Evolutionary conservation across 2,329 filamentous ascomycete species (phyloP), one percentile per base, ranked within the genome.

Genomic region (Cercospora zeina): DNA sequence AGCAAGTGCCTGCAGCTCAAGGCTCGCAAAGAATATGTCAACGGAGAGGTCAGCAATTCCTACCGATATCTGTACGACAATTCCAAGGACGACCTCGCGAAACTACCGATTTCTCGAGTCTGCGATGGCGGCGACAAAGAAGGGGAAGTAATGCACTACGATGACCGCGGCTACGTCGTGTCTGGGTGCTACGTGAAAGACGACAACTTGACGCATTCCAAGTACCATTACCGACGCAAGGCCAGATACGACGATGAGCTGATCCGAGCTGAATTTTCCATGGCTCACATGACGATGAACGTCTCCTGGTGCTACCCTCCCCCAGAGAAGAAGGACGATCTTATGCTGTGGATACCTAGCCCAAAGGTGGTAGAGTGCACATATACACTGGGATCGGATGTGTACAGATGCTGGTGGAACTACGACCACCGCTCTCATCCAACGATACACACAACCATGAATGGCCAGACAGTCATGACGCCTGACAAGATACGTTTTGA

Each of bases 151-250:
- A 77, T 84, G 19, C 75, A 80, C 42, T 85, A 83, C 68, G 82
- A 85, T 65, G 71, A 75, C 54, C 81, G 81, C 65, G 83, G 83
- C 16, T 80, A 83, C 49, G 77, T 85, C 47, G 77, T 81, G 54
- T 79, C 78, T 9, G 83, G 83, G 10, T 84, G 81, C 2, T 83
- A 82, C 68, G 76, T 83, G 64, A 80, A 78, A 60, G 78, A 83
- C 62, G 78, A 77, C 1, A 84, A 83, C 61, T 68, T 83, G 10
- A 76, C 83, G 14, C 77, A 80, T 14, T 85, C 84, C 76, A 81
- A 81, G 62, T 83, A 82, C 59, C 78, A 81, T 65, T 84, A 85
- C 69, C 79, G 82, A 47, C 82, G 83, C 67, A 80, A 81, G 60
- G 79, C 81, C 11, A 79, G 77, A 36, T 83, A 81, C 61, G 81